Evolutionary conservation across 768 basidiomycete genomes (phyloP).

Genomic region (Dictyophora rubrovolvata): DNA sequence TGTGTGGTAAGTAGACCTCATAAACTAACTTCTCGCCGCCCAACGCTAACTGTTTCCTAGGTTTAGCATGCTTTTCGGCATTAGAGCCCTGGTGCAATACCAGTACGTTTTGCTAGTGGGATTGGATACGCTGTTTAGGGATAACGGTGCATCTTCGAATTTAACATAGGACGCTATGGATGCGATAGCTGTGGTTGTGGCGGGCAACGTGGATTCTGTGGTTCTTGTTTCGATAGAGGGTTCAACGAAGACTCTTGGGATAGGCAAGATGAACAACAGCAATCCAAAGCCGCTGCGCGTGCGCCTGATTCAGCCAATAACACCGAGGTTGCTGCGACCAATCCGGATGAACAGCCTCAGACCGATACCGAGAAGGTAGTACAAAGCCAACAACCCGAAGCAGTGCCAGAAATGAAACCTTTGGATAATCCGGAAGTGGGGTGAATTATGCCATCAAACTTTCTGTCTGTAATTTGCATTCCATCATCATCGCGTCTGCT

Average conservation of each 20-base stretch:
- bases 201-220: conserved; percentile 1
- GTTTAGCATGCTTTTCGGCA: conserved; percentile 2
- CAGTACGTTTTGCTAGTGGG: not conserved
- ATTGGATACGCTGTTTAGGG: not conserved
- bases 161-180: not conserved
- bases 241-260: conserved; percentile 8
- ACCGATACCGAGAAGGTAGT: not conserved
- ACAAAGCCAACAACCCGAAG: not conserved
- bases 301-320: not conserved
- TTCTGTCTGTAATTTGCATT: no score
- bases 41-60: not conserved
- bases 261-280: not conserved
- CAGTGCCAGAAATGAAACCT: no score
- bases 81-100: conserved; percentile 6
- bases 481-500: no score
- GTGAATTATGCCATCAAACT: no score
- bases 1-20: not conserved
- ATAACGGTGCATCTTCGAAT: not conserved
- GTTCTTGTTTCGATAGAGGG: conserved; percentile 2
- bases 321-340: not conserved
- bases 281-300: not conserved
- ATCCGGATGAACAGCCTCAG: not conserved
- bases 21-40: not conserved
- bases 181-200: conserved; percentile 3
- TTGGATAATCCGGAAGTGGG: no score